Evolutionary conservation across 495 filamentous ascomycete species (phyloP).

Genomic region (Lentithecium fluviatile): DNA sequence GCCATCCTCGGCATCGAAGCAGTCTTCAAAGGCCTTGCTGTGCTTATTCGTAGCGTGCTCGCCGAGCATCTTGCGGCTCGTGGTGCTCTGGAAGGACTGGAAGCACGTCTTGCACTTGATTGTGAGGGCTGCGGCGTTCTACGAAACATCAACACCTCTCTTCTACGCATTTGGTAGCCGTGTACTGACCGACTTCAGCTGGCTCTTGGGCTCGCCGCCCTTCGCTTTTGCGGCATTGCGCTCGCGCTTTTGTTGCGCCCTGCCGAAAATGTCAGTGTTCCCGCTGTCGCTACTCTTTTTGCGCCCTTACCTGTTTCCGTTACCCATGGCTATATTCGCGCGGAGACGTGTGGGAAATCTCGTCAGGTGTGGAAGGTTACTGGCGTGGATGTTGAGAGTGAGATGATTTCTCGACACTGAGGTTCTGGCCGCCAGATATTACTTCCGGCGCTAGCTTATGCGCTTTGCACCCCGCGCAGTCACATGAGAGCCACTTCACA

Average conservation of each 20-base stretch:
- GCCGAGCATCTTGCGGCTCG: conserved; percentile 31
- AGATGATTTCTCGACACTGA: too few species aligned
- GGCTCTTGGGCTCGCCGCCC: conserved; percentile 19
- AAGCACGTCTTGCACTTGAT: conserved; percentile 36
- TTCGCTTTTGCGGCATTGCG: conserved; percentile 14
- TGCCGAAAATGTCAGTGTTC: conserved; percentile 2
- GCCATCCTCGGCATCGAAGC: conserved; percentile 29
- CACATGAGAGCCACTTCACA: too few species aligned
- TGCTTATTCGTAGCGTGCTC: conserved; percentile 32
- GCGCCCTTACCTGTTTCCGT: conserved; percentile 19
- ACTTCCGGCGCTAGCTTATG: too few species aligned
- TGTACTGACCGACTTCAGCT: conserved; percentile 28
- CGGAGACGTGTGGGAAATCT: not conserved
- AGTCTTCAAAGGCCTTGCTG: conserved; percentile 24
- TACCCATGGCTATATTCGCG: conserved; percentile 19
- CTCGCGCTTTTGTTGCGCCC: conserved; percentile 33
- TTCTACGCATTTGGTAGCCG: not conserved
- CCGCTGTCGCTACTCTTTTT: not conserved
- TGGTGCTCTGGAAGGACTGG: conserved; percentile 34
- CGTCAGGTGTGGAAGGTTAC: not conserved
- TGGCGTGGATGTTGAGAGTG: too few species aligned
- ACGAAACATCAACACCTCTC: not conserved
- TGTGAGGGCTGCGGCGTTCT: conserved; percentile 31
- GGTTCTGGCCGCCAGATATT: too few species aligned
- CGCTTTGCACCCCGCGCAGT: too few species aligned